A percentile compares a stretch with the other conserved stretches of the same genome.
Conservation (phyloP, 805 yeast genomes). For the Yamadazyma laniorum region DNA sequence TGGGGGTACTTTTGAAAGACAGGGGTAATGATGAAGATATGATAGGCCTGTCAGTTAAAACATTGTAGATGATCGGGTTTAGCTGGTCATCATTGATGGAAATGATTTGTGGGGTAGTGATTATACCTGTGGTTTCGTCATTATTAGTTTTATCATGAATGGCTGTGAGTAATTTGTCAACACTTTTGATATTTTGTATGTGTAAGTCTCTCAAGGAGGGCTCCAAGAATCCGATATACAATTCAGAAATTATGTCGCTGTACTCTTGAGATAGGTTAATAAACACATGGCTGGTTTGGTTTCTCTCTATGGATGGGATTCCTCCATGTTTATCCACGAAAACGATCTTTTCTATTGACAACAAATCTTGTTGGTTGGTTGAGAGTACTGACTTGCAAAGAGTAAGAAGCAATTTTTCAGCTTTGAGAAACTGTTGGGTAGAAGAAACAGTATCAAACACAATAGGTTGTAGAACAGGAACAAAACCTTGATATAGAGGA, state of each 20-base stretch:
- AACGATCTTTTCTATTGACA: slow-evolving; percentile 77
- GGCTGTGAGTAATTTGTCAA: slow-evolving; percentile 54
- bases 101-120: slow-evolving; percentile 81
- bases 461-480: slow-evolving; percentile 68
- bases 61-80: slow-evolving; percentile 87
- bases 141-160: slow-evolving; percentile 43
- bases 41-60: slow-evolving; percentile 86
- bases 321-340: slow-evolving; percentile 86
- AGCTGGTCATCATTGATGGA: slow-evolving; percentile 49
- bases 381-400: slow-evolving; percentile 26
- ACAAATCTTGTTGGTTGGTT: slow-evolving; percentile 21
- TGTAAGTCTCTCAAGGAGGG: slow-evolving; percentile 53
- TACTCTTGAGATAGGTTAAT: slow-evolving; percentile 84
- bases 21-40: slow-evolving; percentile 90
- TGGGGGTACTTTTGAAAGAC: slow-evolving; percentile 49
- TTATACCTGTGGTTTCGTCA: slow-evolving; percentile 68
- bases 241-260: slow-evolving; percentile 60
- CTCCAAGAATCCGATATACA: slow-evolving; percentile 54
- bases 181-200: slow-evolving; percentile 60
- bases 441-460: slow-evolving; percentile 34
- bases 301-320: slow-evolving; percentile 81
- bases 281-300: slow-evolving; percentile 80
- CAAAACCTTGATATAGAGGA: slow-evolving; percentile 45
- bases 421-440: slow-evolving; percentile 24
- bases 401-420: slow-evolving; percentile 24